Evolutionary conservation across 2,329 filamentous ascomycete species (phyloP).

Genomic region (Fusarium begoniae): DNA sequence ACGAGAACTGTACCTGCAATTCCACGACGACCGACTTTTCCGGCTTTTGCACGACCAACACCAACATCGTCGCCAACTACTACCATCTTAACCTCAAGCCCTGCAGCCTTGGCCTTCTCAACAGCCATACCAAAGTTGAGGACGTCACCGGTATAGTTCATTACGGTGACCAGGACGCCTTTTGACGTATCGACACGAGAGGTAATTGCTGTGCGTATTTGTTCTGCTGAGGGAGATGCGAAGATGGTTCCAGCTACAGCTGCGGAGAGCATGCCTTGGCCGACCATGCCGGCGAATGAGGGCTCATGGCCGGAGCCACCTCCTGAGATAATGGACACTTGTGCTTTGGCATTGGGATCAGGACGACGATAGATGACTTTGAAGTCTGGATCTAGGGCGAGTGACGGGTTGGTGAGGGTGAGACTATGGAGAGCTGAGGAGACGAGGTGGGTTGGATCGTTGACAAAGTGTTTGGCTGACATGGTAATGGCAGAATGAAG

Average conservation of each 20-base stretch:
- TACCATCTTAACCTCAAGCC: slow-evolving; percentile 84
- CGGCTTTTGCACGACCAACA: slow-evolving; percentile 80
- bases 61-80: slow-evolving; percentile 93
- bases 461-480: slow-evolving; percentile 86
- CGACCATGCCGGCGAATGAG: slow-evolving; percentile 86
- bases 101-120: slow-evolving; percentile 87
- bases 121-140: slow-evolving; percentile 94
- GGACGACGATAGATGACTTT: slow-evolving; percentile 85
- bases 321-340: slow-evolving; percentile 86
- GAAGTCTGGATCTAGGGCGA: slow-evolving; percentile 79
- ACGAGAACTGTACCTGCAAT: slow-evolving; percentile 92
- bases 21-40: slow-evolving; percentile 91
- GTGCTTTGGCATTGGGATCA: slow-evolving; percentile 53
- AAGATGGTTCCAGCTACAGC: slow-evolving; percentile 90
- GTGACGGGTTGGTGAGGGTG: slow-evolving; percentile 83
- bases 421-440: slow-evolving; percentile 78
- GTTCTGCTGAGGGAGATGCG: slow-evolving; percentile 81
- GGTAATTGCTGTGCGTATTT: slow-evolving; percentile 80
- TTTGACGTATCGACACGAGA: slow-evolving; percentile 74
- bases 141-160: slow-evolving; percentile 93
- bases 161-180: slow-evolving; percentile 89
- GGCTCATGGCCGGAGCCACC: slow-evolving; percentile 93
- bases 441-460: slow-evolving; percentile 83
- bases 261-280: slow-evolving; percentile 79
- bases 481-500: slow-evolving; percentile 40